Evolutionary conservation across 2,329 filamentous ascomycete species (phyloP).

Genomic region (Aureobasidium uvarum): DNA sequence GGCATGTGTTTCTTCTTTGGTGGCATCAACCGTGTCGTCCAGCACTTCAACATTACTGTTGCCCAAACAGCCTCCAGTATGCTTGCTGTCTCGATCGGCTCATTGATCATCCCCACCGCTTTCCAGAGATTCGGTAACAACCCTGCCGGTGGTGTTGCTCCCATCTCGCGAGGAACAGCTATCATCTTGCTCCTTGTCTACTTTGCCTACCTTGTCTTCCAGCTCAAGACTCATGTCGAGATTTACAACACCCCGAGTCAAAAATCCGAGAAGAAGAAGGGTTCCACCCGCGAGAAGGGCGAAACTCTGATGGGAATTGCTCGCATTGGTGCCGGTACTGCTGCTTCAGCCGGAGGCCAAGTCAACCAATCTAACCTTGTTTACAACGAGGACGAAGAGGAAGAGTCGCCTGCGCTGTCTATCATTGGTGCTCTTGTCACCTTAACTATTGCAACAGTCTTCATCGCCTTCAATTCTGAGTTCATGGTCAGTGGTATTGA

Average conservation of each 20-base stretch:
- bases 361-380: slow-evolving; percentile 50
- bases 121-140: slow-evolving; percentile 60
- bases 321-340: slow-evolving; percentile 53
- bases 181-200: slow-evolving; percentile 85
- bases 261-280: slow-evolving; percentile 65
- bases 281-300: slow-evolving; percentile 50
- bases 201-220: slow-evolving; percentile 80
- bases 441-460: slow-evolving; percentile 68
- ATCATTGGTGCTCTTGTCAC: slow-evolving; percentile 70
- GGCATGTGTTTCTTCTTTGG: slow-evolving; percentile 93
- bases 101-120: slow-evolving; percentile 85
- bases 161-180: slow-evolving; percentile 65
- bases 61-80: slow-evolving; percentile 85
- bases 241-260: slow-evolving; percentile 79
- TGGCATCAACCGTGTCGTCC: slow-evolving; percentile 72
- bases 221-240: slow-evolving; percentile 77
- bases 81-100: slow-evolving; percentile 73
- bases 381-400: slow-evolving; percentile 52
- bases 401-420: slow-evolving; percentile 71
- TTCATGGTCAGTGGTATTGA: slow-evolving; percentile 63
- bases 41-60: slow-evolving; percentile 89
- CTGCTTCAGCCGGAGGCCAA: slow-evolving; percentile 51
- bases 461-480: slow-evolving; percentile 75
- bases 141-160: slow-evolving; percentile 35
- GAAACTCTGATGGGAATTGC: slow-evolving; percentile 52